Base-by-base conservation (phyloP, 2,329 filamentous ascomycete genomes). In the Botrytis tulipae region DNA sequence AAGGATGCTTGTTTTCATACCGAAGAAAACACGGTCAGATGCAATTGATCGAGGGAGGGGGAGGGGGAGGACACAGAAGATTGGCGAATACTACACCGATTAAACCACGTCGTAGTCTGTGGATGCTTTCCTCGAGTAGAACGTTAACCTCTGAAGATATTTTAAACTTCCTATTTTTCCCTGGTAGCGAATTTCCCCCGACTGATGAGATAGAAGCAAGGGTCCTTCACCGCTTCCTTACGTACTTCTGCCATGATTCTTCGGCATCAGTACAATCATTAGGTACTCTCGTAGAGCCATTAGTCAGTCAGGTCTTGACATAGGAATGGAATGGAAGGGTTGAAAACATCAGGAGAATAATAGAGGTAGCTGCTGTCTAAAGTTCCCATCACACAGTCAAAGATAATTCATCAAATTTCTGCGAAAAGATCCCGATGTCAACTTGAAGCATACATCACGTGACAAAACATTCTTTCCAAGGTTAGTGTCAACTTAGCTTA, bases 401-500 rank as follows among this genome's bases (percentile, higher is more conserved):
- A 40, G 25, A 25, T 1, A 4, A 3, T 16, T 51, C n/a, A 22
- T 42, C n/a, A n/a, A n/a, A 4, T 18, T n/a, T 9, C 1, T 22
- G 9, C 1, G 18, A 22, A 1, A 18, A 18, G 16, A 37, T 25
- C 4, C 14, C 2, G 7, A 22, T 16, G 14, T 29, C 16, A 3
- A 40, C 40, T 22, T 0, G 1, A 0, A 0, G 6, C 0, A 1
- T 2, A 2, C 1, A 25, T 42, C 66, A 69, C 66, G 66, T 69
- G 48, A 57, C 5, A 0, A 1, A 0, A 3, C 3, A 10, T 54
- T 9, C 7, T 10, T 3, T 12, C 37, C 25, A n/a, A 65, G 65
- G 10, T n/a, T 67, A 40, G 22, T 68, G 65, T 20, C 16, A 68
- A 29, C 65, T 42, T 68, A 69, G 66, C 37, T 37, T 68, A 37